Evolutionary conservation across 148 eudicot genomes (phyloP).

Genomic region (Cornus suecica): DNA sequence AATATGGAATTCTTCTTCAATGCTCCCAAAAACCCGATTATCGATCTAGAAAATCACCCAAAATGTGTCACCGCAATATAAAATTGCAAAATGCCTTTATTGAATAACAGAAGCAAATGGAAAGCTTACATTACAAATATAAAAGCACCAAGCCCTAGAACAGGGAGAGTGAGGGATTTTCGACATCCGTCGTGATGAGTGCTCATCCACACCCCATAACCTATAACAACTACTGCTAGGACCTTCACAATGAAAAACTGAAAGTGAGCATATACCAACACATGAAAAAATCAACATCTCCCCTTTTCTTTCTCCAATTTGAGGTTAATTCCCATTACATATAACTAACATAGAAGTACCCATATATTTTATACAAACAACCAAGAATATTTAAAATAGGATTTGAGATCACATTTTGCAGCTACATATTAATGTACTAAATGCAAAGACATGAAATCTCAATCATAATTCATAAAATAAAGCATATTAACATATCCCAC

Average conservation of each 20-base stretch:
- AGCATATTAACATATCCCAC: not conserved
- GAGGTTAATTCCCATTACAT: not conserved
- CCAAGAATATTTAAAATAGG: not conserved
- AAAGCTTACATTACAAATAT: slow-evolving; percentile 78
- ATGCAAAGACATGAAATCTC: slow-evolving; percentile 10
- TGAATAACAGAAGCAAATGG: not conserved
- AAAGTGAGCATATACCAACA: not conserved
- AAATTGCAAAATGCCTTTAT: not conserved
- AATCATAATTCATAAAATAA: not conserved
- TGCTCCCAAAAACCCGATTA: slow-evolving; percentile 89
- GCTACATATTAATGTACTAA: not conserved
- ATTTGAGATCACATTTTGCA: not conserved
- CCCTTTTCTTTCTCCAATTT: not conserved
- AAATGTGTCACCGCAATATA: slow-evolving; percentile 5
- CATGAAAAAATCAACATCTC: not conserved
- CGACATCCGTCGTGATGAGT: slow-evolving; percentile 79
- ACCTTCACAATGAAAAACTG: slow-evolving; percentile 39
- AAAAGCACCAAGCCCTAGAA: slow-evolving; percentile 78
- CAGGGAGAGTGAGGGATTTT: slow-evolving; percentile 90
- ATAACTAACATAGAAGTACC: not conserved
- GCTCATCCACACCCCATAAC: slow-evolving; percentile 93
- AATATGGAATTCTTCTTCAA: slow-evolving; percentile 78
- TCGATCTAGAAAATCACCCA: slow-evolving; percentile 53
- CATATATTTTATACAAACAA: not conserved
- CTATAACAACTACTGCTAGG: slow-evolving; percentile 68